phyloP scores from a whole-genome alignment of 352 stramenopile genomes.

The Globisporangium iwayamae region DNA sequence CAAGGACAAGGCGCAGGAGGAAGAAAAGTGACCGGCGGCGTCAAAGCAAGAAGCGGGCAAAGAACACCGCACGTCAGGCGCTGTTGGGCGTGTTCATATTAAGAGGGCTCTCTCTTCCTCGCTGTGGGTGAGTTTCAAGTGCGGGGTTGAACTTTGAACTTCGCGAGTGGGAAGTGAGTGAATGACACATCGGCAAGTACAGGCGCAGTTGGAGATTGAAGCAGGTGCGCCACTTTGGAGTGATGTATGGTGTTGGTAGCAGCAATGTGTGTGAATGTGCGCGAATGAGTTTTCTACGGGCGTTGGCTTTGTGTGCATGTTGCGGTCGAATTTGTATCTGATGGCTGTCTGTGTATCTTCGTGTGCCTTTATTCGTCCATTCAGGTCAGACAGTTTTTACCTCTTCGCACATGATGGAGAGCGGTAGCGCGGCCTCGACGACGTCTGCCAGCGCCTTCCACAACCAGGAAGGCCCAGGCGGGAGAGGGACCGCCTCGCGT shows the following conservation, averaged over 20 bases:
- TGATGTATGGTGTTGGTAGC: not conserved
- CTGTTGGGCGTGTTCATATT: too few relatives aligned
- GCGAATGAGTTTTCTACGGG: not conserved
- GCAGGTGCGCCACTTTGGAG: constrained; percentile 8
- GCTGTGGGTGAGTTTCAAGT: not conserved
- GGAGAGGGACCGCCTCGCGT: constrained; percentile 3
- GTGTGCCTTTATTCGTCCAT: not conserved
- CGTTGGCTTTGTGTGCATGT: not conserved
- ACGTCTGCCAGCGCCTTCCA: constrained; percentile 12
- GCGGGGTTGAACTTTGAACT: not conserved
- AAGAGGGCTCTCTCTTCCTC: not conserved
- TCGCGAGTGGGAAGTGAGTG: not conserved
- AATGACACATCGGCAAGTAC: constrained; percentile 15
- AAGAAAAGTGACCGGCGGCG: not conserved
- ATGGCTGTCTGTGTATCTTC: not conserved
- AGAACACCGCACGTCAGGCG: not conserved
- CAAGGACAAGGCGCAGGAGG: not conserved
- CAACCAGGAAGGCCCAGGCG: constrained; percentile 6
- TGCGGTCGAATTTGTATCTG: not conserved
- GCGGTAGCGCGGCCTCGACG: constrained; percentile 12
- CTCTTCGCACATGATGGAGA: constrained; percentile 20
- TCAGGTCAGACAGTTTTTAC: constrained; percentile 4
- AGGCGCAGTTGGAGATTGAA: constrained; percentile 12
- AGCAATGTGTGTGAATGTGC: not conserved
- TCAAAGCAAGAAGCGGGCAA: not conserved